Evolutionary conservation across 306 rosid genomes (phyloP).

Genomic region (Astragalus glycyphyllos): DNA sequence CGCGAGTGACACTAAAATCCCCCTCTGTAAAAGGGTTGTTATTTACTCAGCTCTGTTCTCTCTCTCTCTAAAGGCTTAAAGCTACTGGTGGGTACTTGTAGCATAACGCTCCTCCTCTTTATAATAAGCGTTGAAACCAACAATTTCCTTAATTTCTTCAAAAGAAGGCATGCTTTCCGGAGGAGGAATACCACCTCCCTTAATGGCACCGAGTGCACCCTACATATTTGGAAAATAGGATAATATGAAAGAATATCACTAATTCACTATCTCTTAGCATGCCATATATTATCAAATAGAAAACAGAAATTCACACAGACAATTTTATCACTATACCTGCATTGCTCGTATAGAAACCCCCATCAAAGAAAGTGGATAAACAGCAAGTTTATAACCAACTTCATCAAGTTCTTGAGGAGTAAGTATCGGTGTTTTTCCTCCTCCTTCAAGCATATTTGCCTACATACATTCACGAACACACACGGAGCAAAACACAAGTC

Average conservation of each 20-base stretch:
- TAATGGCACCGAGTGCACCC: constrained; percentile 76
- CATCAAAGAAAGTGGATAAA: constrained; percentile 86
- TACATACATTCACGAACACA: constrained; percentile 53
- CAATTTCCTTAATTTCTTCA: constrained; percentile 81
- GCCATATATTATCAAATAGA: neutral
- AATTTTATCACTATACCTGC: constrained; percentile 51
- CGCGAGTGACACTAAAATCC: no score
- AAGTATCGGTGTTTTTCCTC: constrained; percentile 88
- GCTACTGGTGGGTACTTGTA: constrained; percentile 45
- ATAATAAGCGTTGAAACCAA: constrained; percentile 82
- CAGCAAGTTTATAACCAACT: constrained; percentile 78
- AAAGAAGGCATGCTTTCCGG: constrained; percentile 88
- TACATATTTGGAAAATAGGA: constrained; percentile 32
- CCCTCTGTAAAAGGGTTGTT: no score
- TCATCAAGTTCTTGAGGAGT: constrained; percentile 73
- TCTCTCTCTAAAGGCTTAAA: constrained; percentile 31
- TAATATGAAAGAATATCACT: neutral
- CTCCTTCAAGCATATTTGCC: constrained; percentile 99
- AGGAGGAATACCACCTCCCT: constrained; percentile 82
- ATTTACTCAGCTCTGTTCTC: no score
- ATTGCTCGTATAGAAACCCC: constrained; percentile 86
- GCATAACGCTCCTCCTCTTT: constrained; percentile 87
- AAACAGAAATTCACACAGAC: neutral
- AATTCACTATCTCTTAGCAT: no score
- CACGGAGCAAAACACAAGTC: neutral